phyloP scores from a whole-genome alignment of 345 rosid species.

The Bruguiera gymnorhiza region DNA sequence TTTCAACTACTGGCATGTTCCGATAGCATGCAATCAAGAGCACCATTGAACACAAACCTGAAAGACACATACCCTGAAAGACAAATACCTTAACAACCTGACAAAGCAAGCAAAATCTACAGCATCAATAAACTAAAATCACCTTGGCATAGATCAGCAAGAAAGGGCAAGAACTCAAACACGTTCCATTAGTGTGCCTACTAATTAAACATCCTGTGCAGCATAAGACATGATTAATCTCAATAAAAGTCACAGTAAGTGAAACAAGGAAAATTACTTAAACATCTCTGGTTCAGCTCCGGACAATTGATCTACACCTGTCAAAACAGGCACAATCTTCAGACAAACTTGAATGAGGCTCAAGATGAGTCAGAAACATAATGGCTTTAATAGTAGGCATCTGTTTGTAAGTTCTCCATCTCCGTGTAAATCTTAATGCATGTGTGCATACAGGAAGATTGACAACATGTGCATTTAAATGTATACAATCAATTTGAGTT shows the following conservation, averaged over 20 bases:
- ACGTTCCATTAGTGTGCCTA: constrained; percentile 89
- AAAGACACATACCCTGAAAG: constrained; percentile 9
- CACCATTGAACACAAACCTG: constrained; percentile 97
- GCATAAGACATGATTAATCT: constrained; percentile 22
- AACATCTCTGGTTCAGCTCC: constrained; percentile 97
- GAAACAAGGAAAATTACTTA: constrained; percentile 6
- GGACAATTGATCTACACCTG: constrained; percentile 92
- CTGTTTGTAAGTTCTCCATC: too few species aligned
- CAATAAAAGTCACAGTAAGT: constrained; percentile 3
- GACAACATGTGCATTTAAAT: too few species aligned
- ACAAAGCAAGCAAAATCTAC: neutral
- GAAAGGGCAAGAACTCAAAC: constrained; percentile 75
- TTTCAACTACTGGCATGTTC: constrained; percentile 81
- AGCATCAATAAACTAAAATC: neutral
- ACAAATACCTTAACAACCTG: neutral
- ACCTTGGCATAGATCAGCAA: constrained; percentile 93
- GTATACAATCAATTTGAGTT: too few species aligned
- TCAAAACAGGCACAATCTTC: constrained; percentile 20
- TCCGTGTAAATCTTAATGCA: too few species aligned
- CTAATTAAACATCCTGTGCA: constrained; percentile 88
- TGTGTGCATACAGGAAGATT: too few species aligned
- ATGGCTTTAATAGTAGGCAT: neutral
- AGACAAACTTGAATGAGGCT: constrained; percentile 11
- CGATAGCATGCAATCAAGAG: constrained; percentile 92
- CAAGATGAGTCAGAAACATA: too few species aligned